These are phyloP conservation scores for Dimargaris xerosporica DNA, from an alignment of 192 early-diverging fungal genomes.

Conservation along the genomic window DNA sequence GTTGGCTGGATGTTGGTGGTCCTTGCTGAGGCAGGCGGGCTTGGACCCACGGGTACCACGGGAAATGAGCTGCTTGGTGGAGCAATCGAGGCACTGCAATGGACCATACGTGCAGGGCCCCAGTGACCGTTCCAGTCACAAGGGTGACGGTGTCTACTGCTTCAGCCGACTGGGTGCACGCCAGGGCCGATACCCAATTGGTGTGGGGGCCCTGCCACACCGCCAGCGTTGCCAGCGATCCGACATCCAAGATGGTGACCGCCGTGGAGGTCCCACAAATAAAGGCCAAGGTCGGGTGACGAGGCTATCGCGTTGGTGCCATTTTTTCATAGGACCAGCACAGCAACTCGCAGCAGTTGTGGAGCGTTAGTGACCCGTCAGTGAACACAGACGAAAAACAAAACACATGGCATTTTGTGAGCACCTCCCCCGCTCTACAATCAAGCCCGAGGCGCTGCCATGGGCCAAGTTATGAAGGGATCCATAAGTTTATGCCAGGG, in stretches of 20 bases:
- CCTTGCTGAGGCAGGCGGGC: too few relatives aligned
- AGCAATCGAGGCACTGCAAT: neutral
- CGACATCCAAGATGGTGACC: neutral
- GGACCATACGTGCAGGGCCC: neutral
- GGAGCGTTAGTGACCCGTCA: neutral
- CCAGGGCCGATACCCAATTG: neutral
- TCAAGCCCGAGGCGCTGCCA: too few relatives aligned
- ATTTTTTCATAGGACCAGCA: neutral
- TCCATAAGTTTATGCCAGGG: too few relatives aligned
- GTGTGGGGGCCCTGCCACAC: neutral
- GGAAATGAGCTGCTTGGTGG: neutral
- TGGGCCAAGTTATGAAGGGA: too few relatives aligned
- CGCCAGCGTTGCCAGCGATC: neutral
- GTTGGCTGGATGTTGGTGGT: too few relatives aligned
- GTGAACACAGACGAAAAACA: too few relatives aligned
- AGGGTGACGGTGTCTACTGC: neutral
- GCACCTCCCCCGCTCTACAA: too few relatives aligned
- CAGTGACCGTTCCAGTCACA: neutral
- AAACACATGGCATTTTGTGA: too few relatives aligned
- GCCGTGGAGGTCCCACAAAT: neutral
- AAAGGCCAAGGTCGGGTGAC: neutral
- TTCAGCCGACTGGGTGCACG: neutral
- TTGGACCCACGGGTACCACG: neutral
- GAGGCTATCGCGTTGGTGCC: neutral
- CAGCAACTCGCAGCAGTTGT: neutral